phyloP scores from a whole-genome alignment of 1,284 basidiomycete species.

The Malassezia restricta region DNA sequence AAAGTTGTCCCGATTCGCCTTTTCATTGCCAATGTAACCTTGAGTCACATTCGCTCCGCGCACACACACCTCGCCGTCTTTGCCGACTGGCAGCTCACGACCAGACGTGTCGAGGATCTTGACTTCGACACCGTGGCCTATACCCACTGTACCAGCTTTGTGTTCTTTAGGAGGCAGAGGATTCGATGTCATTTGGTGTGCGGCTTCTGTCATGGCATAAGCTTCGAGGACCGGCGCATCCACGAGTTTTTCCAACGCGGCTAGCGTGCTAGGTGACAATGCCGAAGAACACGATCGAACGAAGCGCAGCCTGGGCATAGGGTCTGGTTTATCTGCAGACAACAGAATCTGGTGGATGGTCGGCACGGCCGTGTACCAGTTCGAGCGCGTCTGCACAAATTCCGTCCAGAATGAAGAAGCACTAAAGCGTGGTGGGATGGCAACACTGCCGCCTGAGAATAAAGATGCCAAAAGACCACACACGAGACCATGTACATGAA shows the following conservation, averaged over 20 bases:
- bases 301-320: conserved; percentile 48
- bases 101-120: conserved; percentile 47
- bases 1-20: conserved; percentile 46
- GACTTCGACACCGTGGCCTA: conserved; percentile 49
- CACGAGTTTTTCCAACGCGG: conserved; percentile 48
- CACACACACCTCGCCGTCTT: conserved; percentile 49
- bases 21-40: conserved; percentile 50
- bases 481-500: conserved; percentile 58
- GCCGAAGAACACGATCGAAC: conserved; percentile 50
- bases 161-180: conserved; percentile 45
- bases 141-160: conserved; percentile 49
- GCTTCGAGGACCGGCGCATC: conserved; percentile 51
- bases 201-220: conserved; percentile 47
- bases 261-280: conserved; percentile 48
- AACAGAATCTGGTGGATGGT: conserved; percentile 52
- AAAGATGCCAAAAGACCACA: conserved; percentile 57
- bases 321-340: conserved; percentile 44
- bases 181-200: conserved; percentile 50
- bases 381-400: conserved; percentile 40
- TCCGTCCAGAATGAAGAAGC: conserved; percentile 56
- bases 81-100: conserved; percentile 43
- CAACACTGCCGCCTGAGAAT: conserved; percentile 54
- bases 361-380: conserved; percentile 47
- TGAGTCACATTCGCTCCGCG: conserved; percentile 50
- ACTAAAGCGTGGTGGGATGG: conserved; percentile 55